Evolutionary conservation across 768 basidiomycete genomes (phyloP), one percentile per base, ranked within the genome.

Genomic region (Chalciporus chontae): DNA sequence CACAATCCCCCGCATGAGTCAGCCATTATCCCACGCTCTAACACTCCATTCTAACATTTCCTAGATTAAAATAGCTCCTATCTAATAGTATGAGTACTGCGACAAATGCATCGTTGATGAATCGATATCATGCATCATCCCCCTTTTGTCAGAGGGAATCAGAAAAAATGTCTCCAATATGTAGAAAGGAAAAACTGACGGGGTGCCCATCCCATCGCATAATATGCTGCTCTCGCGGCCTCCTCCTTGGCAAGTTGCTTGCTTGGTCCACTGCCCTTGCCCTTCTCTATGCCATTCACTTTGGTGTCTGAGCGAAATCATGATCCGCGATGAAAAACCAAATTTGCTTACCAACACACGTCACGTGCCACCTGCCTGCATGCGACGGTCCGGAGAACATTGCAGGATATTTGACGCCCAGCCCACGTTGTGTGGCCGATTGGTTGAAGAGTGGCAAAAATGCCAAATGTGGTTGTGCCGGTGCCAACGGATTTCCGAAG

Each of bases 181-280:
- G 23, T 13, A n/a, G 40, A 40, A 45, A 37, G 19, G 4, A 46
- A 24, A 38, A 21, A 66, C 68, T 42, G 41, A 74, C 73, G 71
- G 41, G 70, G 64, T 47, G 80, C 79, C 87, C 87, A 89, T 29
- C 87, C 87, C 85, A 90, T 83, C 8, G 78, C 76, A 59, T 80
- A 78, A 67, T 79, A 87, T 8, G 87, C 87, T 56, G 80, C 72
- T 50, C 78, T 75, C 15, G 87, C 87, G 0, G 87, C 87, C 48
- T 84, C 83, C 59, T 90, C 87, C 65, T 88, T 90, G 7, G 87
- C 87, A 2, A 79, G 67, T 60, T 90, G 87, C 65, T 90, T 90
- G 64, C 74, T 85, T 45, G 74, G 71, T 24, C 85, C 85, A n/a
- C 63, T 66, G 2, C 87, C 88, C 43, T 72, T 66, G 10, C 87